phyloP scores from a whole-genome alignment of 805 yeast genomes.

The Teunomyces atbi region DNA sequence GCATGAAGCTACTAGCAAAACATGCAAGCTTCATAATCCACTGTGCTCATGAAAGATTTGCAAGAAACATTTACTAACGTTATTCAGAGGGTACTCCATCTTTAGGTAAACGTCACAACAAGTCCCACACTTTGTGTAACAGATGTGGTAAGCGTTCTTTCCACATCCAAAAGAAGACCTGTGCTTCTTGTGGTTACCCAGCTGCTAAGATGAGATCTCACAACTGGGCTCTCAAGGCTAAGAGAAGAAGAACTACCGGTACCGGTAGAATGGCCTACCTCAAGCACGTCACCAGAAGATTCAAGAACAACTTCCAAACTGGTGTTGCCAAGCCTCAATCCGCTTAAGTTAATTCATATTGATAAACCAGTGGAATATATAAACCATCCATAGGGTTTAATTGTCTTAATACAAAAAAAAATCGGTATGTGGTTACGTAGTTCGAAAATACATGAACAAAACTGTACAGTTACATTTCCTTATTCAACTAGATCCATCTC shows the following conservation, averaged over 20 bases:
- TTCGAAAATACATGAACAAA: constrained; percentile 1
- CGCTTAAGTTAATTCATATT: constrained; percentile 43
- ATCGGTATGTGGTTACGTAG: constrained; percentile 5
- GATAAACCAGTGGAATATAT: constrained; percentile 6
- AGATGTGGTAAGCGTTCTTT: constrained; percentile 98
- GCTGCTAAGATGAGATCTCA: constrained; percentile 97
- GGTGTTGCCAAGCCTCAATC: constrained; percentile 69
- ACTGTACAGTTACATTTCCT: constrained; percentile 1
- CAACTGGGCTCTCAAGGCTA: constrained; percentile 99
- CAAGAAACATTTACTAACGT: constrained; percentile 21
- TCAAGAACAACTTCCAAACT: constrained; percentile 98
- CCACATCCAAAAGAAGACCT: constrained; percentile 99
- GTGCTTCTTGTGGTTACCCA: constrained; percentile 99
- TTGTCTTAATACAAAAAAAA: constrained; percentile 5
- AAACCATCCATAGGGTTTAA: constrained; percentile 4
- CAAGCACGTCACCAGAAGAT: constrained; percentile 95
- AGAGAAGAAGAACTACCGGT: constrained; percentile 99
- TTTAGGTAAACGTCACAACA: constrained; percentile 99
- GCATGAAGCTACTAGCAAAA: background rate
- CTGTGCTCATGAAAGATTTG: background rate
- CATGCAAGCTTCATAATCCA: background rate
- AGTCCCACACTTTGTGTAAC: constrained; percentile 98
- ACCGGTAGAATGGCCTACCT: constrained; percentile 99
- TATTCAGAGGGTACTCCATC: constrained; percentile 95
- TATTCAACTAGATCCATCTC: constrained; percentile 22